Percentiles rank a stretch among this genome's conserved stretches.
Evolutionary conservation across 2,329 filamentous ascomycete species (phyloP).

Genomic region (Penicillium olsonii): DNA sequence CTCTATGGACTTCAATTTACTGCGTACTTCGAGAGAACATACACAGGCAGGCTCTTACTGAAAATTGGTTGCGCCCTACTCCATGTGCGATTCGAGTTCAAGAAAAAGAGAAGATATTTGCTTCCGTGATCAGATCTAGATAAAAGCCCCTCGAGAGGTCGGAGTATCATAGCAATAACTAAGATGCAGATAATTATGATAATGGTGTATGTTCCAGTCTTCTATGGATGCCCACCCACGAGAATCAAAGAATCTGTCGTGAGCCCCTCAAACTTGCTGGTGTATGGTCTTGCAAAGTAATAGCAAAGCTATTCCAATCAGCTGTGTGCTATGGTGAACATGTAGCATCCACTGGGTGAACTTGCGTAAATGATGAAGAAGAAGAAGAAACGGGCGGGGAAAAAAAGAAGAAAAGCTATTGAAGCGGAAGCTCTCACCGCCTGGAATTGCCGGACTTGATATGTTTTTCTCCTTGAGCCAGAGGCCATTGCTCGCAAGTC

Average conservation of each 20-base stretch:
- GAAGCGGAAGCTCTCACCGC: conserved; percentile 15
- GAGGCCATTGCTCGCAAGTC: conserved; percentile 18
- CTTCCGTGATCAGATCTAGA: background rate
- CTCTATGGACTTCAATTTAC: too few species aligned
- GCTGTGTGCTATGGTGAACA: conserved; percentile 27
- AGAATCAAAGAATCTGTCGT: conserved; percentile 31
- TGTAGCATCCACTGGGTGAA: conserved; percentile 31
- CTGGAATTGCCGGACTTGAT: conserved; percentile 17
- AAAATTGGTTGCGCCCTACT: too few species aligned
- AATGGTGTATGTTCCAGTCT: conserved; percentile 41
- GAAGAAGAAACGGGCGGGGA: conserved; percentile 13
- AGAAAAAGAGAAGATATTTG: too few species aligned
- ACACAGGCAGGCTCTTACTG: too few species aligned
- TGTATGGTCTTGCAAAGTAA: conserved; percentile 42
- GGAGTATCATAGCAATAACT: background rate
- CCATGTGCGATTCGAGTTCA: too few species aligned
- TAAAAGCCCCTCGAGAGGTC: background rate
- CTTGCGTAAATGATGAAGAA: conserved; percentile 30
- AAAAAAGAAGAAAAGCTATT: conserved; percentile 19
- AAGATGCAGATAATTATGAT: conserved; percentile 2
- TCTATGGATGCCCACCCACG: conserved; percentile 51
- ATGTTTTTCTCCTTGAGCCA: conserved; percentile 14
- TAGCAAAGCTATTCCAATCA: conserved; percentile 25
- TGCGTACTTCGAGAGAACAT: too few species aligned
- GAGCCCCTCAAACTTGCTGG: conserved; percentile 52